Evolutionary conservation across 257 asterid species (phyloP).

Genomic region (Nicotiana sylvestris): DNA sequence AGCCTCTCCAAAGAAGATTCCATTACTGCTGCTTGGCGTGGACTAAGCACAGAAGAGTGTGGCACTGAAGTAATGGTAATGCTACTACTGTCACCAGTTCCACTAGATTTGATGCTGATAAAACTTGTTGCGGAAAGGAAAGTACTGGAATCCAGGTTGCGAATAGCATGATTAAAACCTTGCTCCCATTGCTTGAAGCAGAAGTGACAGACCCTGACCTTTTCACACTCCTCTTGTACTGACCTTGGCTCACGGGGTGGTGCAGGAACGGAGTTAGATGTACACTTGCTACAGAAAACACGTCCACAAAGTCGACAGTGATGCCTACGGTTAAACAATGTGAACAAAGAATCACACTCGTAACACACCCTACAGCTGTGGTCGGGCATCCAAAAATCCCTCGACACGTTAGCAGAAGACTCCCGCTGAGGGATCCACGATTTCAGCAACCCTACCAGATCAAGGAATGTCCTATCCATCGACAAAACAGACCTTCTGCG

Average conservation of each 20-base stretch:
- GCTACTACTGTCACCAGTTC: slow-evolving; percentile 64
- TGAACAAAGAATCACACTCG: slow-evolving; percentile 87
- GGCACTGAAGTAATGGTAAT: slow-evolving; percentile 51
- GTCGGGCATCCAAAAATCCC: slow-evolving; percentile 99
- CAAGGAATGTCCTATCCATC: slow-evolving; percentile 64
- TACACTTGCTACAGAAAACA: slow-evolving; percentile 81
- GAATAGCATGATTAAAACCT: slow-evolving; percentile 49
- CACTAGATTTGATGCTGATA: slow-evolving; percentile 74
- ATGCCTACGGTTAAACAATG: slow-evolving; percentile 85
- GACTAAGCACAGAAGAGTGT: slow-evolving; percentile 54
- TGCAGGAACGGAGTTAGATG: slow-evolving; percentile 71
- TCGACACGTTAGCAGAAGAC: slow-evolving; percentile 68
- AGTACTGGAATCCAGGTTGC: slow-evolving; percentile 43
- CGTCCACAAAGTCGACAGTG: slow-evolving; percentile 94
- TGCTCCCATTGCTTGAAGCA: slow-evolving; percentile 77
- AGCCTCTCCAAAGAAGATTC: slow-evolving; percentile 53
- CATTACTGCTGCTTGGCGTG: slow-evolving; percentile 44
- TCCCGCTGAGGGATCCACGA: slow-evolving; percentile 79
- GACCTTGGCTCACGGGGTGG: slow-evolving; percentile 28
- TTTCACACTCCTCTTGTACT: slow-evolving; percentile 58
- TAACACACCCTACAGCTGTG: slow-evolving; percentile 94
- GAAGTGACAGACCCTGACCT: slow-evolving; percentile 73
- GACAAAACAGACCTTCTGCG: slow-evolving; percentile 30
- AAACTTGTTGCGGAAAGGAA: slow-evolving; percentile 76
- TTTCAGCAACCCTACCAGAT: slow-evolving; percentile 54